A percentile compares a stretch with the other conserved stretches of the same genome.
These are phyloP conservation scores for Candida verbasci DNA, from an alignment of 805 yeast species.

Conservation along the genomic window DNA sequence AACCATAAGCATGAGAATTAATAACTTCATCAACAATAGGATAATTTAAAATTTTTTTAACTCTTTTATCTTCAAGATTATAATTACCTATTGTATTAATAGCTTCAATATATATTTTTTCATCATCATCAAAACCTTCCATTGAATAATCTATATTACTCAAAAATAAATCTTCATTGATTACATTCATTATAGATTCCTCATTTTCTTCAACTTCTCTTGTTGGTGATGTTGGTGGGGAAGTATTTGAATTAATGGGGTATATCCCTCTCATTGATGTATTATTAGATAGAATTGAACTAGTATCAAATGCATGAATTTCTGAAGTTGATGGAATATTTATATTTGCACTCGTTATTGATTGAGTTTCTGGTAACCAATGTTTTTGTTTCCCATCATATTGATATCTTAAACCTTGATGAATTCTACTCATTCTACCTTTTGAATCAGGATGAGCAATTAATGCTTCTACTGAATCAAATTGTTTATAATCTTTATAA, in stretches of 20 bases:
- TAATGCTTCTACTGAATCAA: slow-evolving; percentile 73
- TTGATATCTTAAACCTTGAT: slow-evolving; percentile 78
- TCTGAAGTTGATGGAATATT: slow-evolving; percentile 25
- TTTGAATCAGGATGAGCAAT: slow-evolving; percentile 65
- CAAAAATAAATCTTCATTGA: slow-evolving; percentile 6
- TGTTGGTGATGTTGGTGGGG: slow-evolving; percentile 3
- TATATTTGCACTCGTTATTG: slow-evolving; percentile 9
- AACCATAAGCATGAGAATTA: slow-evolving; percentile 38
- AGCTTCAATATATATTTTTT: slow-evolving; percentile 29
- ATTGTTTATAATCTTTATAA: slow-evolving; percentile 71
- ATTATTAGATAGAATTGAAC: slow-evolving; percentile 25
- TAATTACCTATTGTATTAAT: slow-evolving; percentile 26
- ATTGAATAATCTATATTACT: slow-evolving; percentile 22
- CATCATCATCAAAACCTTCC: slow-evolving; percentile 34
- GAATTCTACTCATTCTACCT: slow-evolving; percentile 63
- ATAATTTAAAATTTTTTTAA: slow-evolving; percentile 33
- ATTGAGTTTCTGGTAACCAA: slow-evolving; percentile 52
- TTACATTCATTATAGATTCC: slow-evolving; percentile 3
- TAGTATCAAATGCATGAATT: slow-evolving; percentile 17
- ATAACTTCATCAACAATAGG: slow-evolving; percentile 42
- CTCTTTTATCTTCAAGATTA: slow-evolving; percentile 28
- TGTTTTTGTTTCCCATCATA: slow-evolving; percentile 76
- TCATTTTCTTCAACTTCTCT: not conserved
- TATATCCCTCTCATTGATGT: slow-evolving; percentile 31
- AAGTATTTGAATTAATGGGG: slow-evolving; percentile 21